Conservation (phyloP, 2,329 filamentous ascomycete species). For the Pseudodiploospora longispora region DNA sequence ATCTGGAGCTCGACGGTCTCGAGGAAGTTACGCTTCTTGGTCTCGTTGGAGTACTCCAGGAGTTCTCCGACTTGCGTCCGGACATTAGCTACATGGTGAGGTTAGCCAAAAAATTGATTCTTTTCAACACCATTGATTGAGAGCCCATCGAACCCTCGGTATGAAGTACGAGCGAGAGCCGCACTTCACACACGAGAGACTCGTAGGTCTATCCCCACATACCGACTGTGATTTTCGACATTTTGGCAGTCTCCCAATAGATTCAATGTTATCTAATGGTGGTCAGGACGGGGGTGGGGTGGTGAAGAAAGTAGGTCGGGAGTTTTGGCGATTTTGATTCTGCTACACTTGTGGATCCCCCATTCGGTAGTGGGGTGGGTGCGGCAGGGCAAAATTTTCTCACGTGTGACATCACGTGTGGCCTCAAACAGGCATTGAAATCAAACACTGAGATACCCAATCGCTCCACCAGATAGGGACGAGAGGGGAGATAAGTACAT, state of each 20-base stretch:
- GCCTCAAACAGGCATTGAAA: background rate
- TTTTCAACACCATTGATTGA: background rate
- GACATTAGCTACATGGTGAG: constrained; percentile 61
- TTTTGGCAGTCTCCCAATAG: constrained; percentile 84
- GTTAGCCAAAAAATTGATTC: constrained; percentile 21
- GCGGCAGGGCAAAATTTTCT: constrained; percentile 27
- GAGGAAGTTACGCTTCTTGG: constrained; percentile 98
- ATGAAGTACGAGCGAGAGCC: too few species aligned
- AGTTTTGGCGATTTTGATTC: constrained; percentile 14
- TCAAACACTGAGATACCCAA: too few species aligned
- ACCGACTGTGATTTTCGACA: constrained; percentile 83
- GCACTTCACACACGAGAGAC: too few species aligned
- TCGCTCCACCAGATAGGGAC: too few species aligned
- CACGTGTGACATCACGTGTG: constrained; percentile 26
- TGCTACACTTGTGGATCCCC: constrained; percentile 19
- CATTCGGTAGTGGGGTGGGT: constrained; percentile 16
- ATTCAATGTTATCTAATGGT: constrained; percentile 61
- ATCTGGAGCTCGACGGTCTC: constrained; percentile 89
- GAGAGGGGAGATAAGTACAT: too few species aligned
- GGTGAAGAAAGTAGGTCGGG: constrained; percentile 8
- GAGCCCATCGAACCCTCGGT: too few species aligned
- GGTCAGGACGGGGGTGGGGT: constrained; percentile 34
- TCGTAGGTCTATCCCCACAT: constrained; percentile 16
- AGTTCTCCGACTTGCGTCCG: constrained; percentile 89
- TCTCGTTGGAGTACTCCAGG: constrained; percentile 86